phyloP scores from a whole-genome alignment of 306 rosid species.

The Vachellia collinsii region DNA sequence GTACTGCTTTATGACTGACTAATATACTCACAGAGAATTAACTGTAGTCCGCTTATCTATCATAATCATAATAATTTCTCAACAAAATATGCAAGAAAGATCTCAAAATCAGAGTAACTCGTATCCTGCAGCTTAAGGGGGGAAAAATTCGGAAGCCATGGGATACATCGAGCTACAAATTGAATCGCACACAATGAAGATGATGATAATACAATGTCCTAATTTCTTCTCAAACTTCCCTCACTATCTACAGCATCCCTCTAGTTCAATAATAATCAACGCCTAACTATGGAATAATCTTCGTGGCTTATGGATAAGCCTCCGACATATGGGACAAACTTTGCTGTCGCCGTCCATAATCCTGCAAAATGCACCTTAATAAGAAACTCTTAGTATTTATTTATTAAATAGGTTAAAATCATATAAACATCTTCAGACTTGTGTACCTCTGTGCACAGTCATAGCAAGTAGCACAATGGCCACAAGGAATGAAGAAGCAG shows the following conservation, averaged over 20 bases:
- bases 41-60: not conserved
- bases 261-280: not conserved
- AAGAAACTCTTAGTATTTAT: not conserved
- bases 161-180: constrained; percentile 1
- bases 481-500: constrained; percentile 80
- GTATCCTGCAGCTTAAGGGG: constrained; percentile 27
- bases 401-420: not conserved
- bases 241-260: constrained; percentile 28
- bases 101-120: constrained; percentile 13
- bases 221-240: constrained; percentile 20
- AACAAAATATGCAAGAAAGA: constrained; percentile 4
- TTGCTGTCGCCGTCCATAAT: constrained; percentile 62
- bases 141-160: constrained; percentile 16
- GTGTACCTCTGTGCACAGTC: constrained; percentile 74
- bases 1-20: not conserved
- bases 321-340: constrained; percentile 75
- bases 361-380: constrained; percentile 51
- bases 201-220: constrained; percentile 5
- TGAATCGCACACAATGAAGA: constrained; percentile 16
- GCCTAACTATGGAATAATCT: constrained; percentile 49
- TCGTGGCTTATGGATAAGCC: constrained; percentile 65
- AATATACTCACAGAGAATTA: not conserved
- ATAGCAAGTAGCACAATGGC: constrained; percentile 78
- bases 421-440: not conserved
- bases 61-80: not conserved